phyloP scores from a whole-genome alignment of 306 rosid genomes.

The Ormosia semicastrata region DNA sequence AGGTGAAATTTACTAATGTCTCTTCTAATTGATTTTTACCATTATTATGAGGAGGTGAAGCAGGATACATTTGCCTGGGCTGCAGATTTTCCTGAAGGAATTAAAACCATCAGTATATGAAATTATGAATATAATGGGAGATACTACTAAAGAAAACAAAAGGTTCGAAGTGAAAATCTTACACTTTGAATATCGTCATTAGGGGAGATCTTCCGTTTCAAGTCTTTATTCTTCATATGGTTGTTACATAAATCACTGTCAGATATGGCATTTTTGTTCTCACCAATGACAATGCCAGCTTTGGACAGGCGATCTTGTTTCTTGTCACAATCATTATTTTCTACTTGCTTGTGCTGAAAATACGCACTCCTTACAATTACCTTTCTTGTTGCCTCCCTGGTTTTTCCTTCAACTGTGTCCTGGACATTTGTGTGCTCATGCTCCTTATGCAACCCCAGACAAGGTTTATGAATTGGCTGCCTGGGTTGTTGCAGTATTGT shows the following conservation, averaged over 20 bases:
- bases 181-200: conserved; percentile 50
- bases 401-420: conserved; percentile 43
- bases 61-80: conserved; percentile 36
- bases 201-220: conserved; percentile 64
- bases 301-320: conserved; percentile 28
- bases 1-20: background rate
- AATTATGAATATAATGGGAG: conserved; percentile 23
- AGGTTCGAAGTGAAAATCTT: conserved; percentile 27
- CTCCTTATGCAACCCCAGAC: conserved; percentile 56
- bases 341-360: conserved; percentile 56
- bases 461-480: conserved; percentile 76
- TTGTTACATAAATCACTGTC: conserved; percentile 35
- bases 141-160: conserved; percentile 8
- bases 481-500: conserved; percentile 52
- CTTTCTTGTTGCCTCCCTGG: conserved; percentile 54
- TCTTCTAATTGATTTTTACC: conserved; percentile 42
- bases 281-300: conserved; percentile 27
- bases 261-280: conserved; percentile 29
- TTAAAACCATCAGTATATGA: conserved; percentile 17
- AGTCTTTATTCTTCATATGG: conserved; percentile 31
- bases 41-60: conserved; percentile 35
- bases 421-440: conserved; percentile 35
- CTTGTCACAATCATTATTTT: conserved; percentile 33
- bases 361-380: conserved; percentile 68
- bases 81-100: conserved; percentile 61